Percentiles rank a stretch among this genome's conserved stretches.
These are phyloP conservation scores for Thelonectria olida DNA, from an alignment of 2,329 filamentous ascomycete species.

Conservation along the genomic window DNA sequence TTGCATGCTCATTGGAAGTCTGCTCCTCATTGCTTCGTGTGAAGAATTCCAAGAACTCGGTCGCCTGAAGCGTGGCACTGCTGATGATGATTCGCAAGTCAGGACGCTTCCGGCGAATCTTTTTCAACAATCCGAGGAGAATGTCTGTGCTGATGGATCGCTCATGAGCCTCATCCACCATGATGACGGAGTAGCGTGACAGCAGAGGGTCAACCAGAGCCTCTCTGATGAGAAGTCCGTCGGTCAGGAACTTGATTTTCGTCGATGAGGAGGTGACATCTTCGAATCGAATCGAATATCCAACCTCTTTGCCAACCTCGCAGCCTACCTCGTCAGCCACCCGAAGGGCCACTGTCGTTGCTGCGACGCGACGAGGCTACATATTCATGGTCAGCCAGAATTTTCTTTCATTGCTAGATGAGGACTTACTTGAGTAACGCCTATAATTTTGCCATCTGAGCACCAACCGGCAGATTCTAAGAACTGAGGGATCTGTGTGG, in stretches of 20 bases:
- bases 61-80: constrained; percentile 91
- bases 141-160: constrained; percentile 92
- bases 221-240: constrained; percentile 90
- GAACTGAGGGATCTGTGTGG: constrained; percentile 94
- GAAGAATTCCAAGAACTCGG: constrained; percentile 87
- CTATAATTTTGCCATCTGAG: constrained; percentile 81
- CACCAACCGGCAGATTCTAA: constrained; percentile 92
- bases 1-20: constrained; percentile 34
- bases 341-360: constrained; percentile 85
- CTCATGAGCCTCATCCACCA: constrained; percentile 98
- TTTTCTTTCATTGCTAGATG: constrained; percentile 21
- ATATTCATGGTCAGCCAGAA: constrained; percentile 22
- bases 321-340: constrained; percentile 91
- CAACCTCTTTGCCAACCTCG: constrained; percentile 87
- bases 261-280: constrained; percentile 88
- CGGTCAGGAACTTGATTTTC: constrained; percentile 93
- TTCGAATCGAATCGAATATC: constrained; percentile 92
- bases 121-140: constrained; percentile 88
- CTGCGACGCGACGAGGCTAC: constrained; percentile 88
- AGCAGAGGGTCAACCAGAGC: constrained; percentile 92
- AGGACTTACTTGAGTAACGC: constrained; percentile 80
- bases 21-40: constrained; percentile 50
- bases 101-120: constrained; percentile 81
- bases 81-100: constrained; percentile 91
- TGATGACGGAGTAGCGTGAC: constrained; percentile 91